A percentile compares a stretch with the other conserved stretches of the same genome.
Evolutionary conservation across 306 rosid species (phyloP).

Genomic region (Vigna hirtella): DNA sequence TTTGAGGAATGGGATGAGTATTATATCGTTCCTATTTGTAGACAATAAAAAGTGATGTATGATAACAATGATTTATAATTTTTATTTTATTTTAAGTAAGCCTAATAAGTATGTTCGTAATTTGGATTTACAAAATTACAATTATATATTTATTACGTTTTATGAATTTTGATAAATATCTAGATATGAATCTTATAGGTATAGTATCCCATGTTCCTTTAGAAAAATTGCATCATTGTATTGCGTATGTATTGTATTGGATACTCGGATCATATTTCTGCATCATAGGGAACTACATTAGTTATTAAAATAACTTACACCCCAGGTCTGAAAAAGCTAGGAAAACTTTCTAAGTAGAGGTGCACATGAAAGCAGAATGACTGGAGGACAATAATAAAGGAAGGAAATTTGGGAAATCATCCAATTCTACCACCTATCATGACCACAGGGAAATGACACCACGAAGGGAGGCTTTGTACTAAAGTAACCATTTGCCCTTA

Average conservation of each 20-base stretch:
- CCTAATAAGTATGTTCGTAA: neutral
- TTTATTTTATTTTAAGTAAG: neutral
- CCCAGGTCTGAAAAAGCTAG: constrained; percentile 7
- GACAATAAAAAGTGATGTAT: neutral
- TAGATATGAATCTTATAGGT: no score
- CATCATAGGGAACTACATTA: neutral
- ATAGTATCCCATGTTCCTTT: neutral
- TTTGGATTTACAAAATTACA: neutral
- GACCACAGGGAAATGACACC: constrained; percentile 15
- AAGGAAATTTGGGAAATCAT: neutral
- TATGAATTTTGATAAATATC: no score
- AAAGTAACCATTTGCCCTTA: neutral
- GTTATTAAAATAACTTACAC: neutral
- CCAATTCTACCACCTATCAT: neutral
- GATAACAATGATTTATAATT: no score
- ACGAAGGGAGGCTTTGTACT: neutral
- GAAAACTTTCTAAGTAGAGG: constrained; percentile 11
- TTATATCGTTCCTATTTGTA: neutral
- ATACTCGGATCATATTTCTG: neutral
- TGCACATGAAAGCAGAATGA: constrained; percentile 9
- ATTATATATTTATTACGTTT: neutral
- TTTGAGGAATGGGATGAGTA: no score
- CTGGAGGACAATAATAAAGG: neutral
- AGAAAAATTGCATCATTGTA: neutral
- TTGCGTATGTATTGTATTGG: neutral